phyloP scores from a whole-genome alignment of 805 yeast species.

The Suhomyces canberraensis region DNA sequence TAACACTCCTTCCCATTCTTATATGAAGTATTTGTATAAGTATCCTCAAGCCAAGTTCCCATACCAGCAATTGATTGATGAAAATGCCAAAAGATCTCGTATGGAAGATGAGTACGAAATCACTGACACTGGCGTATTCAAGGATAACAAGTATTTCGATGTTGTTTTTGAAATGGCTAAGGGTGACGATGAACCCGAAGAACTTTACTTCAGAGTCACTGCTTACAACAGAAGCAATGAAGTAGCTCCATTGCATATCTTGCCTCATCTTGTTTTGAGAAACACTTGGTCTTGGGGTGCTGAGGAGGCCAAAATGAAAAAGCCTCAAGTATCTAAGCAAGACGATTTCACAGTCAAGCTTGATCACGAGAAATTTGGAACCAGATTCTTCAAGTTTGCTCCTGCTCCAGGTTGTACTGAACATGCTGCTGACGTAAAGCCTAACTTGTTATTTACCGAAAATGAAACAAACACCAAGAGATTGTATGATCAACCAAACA shows the following conservation, averaged over 20 bases:
- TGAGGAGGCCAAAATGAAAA: conserved; percentile 42
- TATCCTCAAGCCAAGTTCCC: conserved; percentile 89
- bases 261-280: conserved; percentile 82
- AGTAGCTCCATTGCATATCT: conserved; percentile 82
- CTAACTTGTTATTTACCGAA: conserved; percentile 77
- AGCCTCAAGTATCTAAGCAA: conserved; percentile 47
- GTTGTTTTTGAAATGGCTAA: conserved; percentile 89
- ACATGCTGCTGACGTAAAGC: conserved; percentile 64
- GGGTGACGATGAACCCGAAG: conserved; percentile 75
- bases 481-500: conserved; percentile 63
- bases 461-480: conserved; percentile 77
- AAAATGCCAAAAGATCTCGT: conserved; percentile 63
- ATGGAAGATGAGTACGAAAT: conserved; percentile 75
- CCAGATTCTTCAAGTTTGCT: conserved; percentile 61
- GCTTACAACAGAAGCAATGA: conserved; percentile 81
- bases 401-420: conserved; percentile 73
- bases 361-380: conserved; percentile 68
- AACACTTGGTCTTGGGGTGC: conserved; percentile 94
- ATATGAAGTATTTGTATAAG: conserved; percentile 87
- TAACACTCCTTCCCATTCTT: conserved; percentile 90
- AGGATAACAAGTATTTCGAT: conserved; percentile 78
- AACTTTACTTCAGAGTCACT: conserved; percentile 75
- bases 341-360: conserved; percentile 51
- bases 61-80: conserved; percentile 66
- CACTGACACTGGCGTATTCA: conserved; percentile 73